Evolutionary conservation across 1,284 basidiomycete species (phyloP), one percentile per base, ranked within the genome.

Genomic region (Trichosporon sp.): DNA sequence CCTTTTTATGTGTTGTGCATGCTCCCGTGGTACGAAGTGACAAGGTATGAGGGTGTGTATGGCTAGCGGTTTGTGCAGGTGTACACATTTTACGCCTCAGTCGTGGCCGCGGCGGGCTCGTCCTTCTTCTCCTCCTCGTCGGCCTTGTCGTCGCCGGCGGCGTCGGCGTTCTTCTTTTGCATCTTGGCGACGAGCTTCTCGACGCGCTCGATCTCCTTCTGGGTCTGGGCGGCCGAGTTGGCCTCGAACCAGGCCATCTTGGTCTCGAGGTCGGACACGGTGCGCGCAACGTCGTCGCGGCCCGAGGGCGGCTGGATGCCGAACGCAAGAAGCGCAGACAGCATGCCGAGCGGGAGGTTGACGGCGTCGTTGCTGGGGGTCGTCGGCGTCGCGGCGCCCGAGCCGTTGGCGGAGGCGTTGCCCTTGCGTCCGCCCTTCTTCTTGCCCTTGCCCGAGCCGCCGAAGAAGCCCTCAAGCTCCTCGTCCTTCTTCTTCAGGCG

Each of bases 221-320:
- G 80, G 58, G 85, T 86, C 75, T 84, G 83, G 23, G 83, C 75
- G 64, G 83, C 85, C 77, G 87, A 86, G 82, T 88, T 88, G 72
- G 85, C 86, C 80, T 92, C 89, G 81, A 90, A 98, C 95, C 95
- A 99, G 56, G 91, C 87, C 84, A 93, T 95, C 87, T 99, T 99
- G 68, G 89, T 92, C 84, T 92, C 91, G 69, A 99, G 86, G 80
- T 98, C 93, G 78, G 93, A 91, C 71, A 99, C 87, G 42, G 94
- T 89, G 66, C 93, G 91, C 65, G 89, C 87, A 35, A 96, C 87
- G 78, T 99, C 96, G 13, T 87, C 86, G 62, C 88, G 84, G 53
- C 90, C 90, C 9, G 89, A 86, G 0, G 97, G 97, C 25, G 95
- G 92, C 31, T 94, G 90, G 78, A 99, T 98, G 65, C 93, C 93